Evolutionary conservation across 2,329 filamentous ascomycete species (phyloP), one percentile per base, ranked within the genome.

Genomic region (Penicillium sclerotiorum): DNA sequence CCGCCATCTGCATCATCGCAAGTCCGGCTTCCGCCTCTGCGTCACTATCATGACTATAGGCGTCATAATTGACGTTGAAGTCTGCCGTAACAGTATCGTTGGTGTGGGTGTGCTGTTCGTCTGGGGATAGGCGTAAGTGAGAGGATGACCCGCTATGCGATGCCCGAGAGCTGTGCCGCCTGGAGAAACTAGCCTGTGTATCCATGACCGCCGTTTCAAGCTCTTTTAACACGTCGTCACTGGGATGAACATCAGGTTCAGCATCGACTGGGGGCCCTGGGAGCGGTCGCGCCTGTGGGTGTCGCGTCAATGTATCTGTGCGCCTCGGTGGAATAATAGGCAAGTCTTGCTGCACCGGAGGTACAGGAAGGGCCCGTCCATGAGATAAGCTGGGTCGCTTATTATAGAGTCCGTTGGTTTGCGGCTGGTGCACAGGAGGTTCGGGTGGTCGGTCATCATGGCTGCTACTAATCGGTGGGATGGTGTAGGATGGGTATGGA

Each of bases 11-110:
- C 80, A 97, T 84, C 58, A 91, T 91, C 65, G 89, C 82, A 44
- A 95, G 75, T 13, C 94, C 93, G 52, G 90, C 90, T 32, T 88
- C 86, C 17, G 88, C 93, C 69, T 96, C 93, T 0, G 88, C 85
- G 65, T 97, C 93, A 64, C 90, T 95, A 42, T 95, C 90, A 47
- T 93, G 88, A 55, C 78, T 78, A 59, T 79, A 80, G 5, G 74
- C 73, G 52, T 73, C 73, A 50, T 77, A 75, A 52, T 76, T 75
- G 32, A 75, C 68, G 50, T 74, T 72, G 2, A 70, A 66, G 4
- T 70, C 73, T 4, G 75, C 77, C 4, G 73, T 63, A 55, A 73
- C 65, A 64, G 76, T 71, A 8, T 69, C 70, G 58, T 85, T 83
- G 1, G 74, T 73, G 48, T 77, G 74, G 0, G 68, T 72, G 30